Evolutionary conservation across 176 grass and related monocot genomes (phyloP).

Genomic region (Ensete ventricosum): DNA sequence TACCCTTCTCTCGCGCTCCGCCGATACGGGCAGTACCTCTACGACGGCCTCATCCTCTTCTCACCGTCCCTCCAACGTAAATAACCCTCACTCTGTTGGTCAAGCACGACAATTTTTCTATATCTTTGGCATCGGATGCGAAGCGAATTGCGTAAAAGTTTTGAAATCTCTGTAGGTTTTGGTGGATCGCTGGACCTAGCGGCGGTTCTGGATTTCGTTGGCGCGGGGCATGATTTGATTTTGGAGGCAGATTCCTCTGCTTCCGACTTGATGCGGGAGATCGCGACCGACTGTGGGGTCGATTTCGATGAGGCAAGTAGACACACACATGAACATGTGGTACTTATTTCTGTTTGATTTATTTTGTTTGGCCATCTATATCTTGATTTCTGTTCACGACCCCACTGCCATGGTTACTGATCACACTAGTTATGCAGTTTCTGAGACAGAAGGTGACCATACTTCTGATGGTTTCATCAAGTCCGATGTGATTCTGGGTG

Average conservation of each 20-base stretch:
- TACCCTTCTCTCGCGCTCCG: conserved; percentile 68
- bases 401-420: conserved; percentile 71
- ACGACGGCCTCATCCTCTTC: conserved; percentile 84
- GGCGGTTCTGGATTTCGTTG: conserved; percentile 65
- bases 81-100: background rate
- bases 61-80: conserved; percentile 59
- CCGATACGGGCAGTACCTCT: conserved; percentile 84
- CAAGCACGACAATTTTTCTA: background rate
- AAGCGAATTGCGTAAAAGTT: background rate
- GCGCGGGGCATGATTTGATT: conserved; percentile 85
- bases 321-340: background rate
- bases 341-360: background rate
- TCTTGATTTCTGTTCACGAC: conserved; percentile 36
- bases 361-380: conserved; percentile 4
- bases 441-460: conserved; percentile 68
- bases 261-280: conserved; percentile 88
- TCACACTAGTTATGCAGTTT: conserved; percentile 73
- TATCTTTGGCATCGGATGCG: conserved; percentile 8
- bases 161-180: conserved; percentile 42
- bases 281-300: conserved; percentile 79
- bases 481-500: conserved; percentile 70
- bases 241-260: conserved; percentile 66
- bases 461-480: conserved; percentile 69
- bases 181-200: conserved; percentile 82
- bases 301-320: conserved; percentile 90